Base-by-base conservation (phyloP, 805 yeast genomes). In the Kockiozyma suomiensis region DNA sequence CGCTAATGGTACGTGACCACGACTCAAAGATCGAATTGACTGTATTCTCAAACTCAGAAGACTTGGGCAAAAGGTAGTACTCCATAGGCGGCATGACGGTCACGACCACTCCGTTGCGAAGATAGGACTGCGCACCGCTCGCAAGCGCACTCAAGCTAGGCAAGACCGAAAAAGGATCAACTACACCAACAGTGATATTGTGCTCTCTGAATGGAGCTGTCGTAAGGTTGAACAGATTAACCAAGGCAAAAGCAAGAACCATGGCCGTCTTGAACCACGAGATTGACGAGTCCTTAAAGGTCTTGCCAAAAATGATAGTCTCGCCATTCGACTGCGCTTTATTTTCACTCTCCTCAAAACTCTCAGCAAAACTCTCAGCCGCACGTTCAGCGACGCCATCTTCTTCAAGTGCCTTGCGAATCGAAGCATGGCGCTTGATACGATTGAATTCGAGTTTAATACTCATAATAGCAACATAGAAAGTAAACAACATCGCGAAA, bases 381-480 rank as follows among this genome's bases (percentile, higher is more conserved):
- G 88, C 87, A 49, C 78, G 73, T 41, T 84, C 83, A 46, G 88
- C 81, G 35, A 93, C 82, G 26, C 99, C 98, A 70, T 93, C 99
- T 72, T 93, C 99, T 76, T 92, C 94, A 65, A 93, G 79, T 30
- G 89, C 90, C 64, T 83, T 85, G 71, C 87, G 85, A 71, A 91
- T 82, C 56, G 84, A 83, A 60, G 89, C 85, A 49, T 90, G 87
- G 66, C 90, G 84, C 74, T 92, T 90, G 57, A 94, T 94, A 61
- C 88, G 80, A 72, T 84, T 85, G 73, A 93, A 90, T 74, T 94
- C 97, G 48, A 93, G 85, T 75, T 93, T 93, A 73, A 93, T 80
- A 1, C 96, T 85, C 66, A 93, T 81, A 56, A 90, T 82, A 2
- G 97, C 91, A 13, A 96, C 79, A 73, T 81, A 92, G 73, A 91